Evolutionary conservation across 192 early-diverging fungal genomes (phyloP).

Genomic region (Coemansia sp.): DNA sequence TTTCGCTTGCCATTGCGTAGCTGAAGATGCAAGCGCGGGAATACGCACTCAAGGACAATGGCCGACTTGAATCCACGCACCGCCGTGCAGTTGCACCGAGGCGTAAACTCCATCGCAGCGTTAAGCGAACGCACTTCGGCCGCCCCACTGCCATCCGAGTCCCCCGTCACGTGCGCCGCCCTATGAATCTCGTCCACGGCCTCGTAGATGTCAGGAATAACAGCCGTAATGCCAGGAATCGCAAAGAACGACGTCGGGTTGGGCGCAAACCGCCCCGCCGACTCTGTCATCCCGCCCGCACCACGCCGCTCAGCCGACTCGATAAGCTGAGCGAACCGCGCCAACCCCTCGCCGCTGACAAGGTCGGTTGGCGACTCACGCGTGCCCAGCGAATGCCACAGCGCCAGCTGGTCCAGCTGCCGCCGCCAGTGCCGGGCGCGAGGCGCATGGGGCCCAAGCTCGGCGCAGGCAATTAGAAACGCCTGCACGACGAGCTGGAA

Average conservation of each 20-base stretch:
- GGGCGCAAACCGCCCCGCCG: constrained; percentile 39
- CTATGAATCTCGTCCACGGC: constrained; percentile 56
- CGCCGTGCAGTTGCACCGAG: constrained; percentile 41
- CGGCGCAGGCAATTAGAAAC: constrained; percentile 45
- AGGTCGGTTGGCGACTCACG: constrained; percentile 40
- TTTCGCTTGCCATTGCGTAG: constrained; percentile 39
- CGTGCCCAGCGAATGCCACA: constrained; percentile 53
- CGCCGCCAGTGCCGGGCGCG: constrained; percentile 53
- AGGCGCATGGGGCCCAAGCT: constrained; percentile 34
- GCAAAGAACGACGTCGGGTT: constrained; percentile 55
- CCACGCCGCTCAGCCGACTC: constrained; percentile 30
- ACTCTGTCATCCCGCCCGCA: constrained; percentile 26
- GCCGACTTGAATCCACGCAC: constrained; percentile 39
- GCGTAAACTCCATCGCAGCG: constrained; percentile 37
- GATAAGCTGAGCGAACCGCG: constrained; percentile 29
- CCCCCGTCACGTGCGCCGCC: constrained; percentile 31
- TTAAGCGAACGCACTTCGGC: constrained; percentile 41
- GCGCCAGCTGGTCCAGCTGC: constrained; percentile 54
- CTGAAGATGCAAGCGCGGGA: constrained; percentile 34
- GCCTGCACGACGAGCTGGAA: constrained; percentile 61
- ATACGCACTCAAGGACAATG: constrained; percentile 47
- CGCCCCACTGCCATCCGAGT: background rate
- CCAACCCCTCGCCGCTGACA: constrained; percentile 40
- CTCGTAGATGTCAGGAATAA: constrained; percentile 54
- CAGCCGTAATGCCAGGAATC: constrained; percentile 48